Conservation (phyloP, 345 rosid genomes). For the Ailanthus altissimus region DNA sequence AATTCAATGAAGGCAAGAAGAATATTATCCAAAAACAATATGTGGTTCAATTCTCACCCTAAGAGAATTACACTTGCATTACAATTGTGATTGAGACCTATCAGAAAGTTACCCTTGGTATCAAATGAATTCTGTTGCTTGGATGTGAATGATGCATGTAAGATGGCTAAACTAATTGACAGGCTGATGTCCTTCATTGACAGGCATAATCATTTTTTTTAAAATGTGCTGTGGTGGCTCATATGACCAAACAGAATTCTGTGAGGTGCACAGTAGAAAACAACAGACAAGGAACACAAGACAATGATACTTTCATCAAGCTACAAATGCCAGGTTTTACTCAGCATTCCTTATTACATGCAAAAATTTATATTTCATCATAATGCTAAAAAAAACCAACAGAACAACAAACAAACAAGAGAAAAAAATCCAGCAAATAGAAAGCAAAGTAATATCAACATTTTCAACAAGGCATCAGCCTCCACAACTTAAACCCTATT, state of each 20-base stretch:
- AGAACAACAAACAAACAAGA: not conserved
- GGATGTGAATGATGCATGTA: not conserved
- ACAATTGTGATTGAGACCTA: no score
- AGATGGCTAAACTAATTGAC: no score
- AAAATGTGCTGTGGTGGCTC: not conserved
- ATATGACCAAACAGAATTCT: not conserved
- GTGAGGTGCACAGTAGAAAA: not conserved
- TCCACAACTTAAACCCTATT: not conserved
- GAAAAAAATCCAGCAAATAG: not conserved
- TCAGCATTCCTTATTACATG: not conserved
- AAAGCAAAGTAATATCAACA: not conserved
- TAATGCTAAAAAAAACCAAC: not conserved
- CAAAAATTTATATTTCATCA: no score
- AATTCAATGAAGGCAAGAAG: no score
- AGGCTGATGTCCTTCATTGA: not conserved
- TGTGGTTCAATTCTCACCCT: no score
- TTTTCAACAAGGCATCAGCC: not conserved
- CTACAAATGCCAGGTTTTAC: not conserved
- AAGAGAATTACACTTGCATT: no score
- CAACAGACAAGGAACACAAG: not conserved
- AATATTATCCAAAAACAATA: no score
- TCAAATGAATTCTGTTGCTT: not conserved
- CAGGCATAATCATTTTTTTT: not conserved
- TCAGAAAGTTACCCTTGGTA: not conserved
- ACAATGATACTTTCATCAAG: not conserved